Conservation (phyloP, 805 yeast species). For the Grigorovia humatica region DNA sequence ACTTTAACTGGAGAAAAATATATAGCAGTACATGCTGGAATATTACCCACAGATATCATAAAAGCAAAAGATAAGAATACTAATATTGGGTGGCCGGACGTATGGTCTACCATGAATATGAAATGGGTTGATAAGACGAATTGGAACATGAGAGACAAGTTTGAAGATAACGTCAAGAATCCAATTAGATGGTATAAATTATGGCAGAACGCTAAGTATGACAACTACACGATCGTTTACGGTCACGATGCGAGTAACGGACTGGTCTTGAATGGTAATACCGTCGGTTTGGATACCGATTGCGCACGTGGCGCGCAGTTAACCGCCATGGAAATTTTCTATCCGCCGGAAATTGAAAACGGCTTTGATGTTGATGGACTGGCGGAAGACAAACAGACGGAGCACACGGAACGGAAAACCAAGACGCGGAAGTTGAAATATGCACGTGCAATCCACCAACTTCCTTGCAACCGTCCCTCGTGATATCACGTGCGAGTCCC, state of each 20-base stretch:
- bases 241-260: slow-evolving; percentile 88
- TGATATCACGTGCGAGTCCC: neutral
- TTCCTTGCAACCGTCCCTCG: neutral
- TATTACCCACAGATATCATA: slow-evolving; percentile 46
- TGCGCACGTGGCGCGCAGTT: slow-evolving; percentile 70
- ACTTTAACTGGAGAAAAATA: slow-evolving; percentile 22
- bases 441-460: slow-evolving; percentile 1
- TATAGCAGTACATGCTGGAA: slow-evolving; percentile 77
- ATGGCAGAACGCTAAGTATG: slow-evolving; percentile 34
- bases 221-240: slow-evolving; percentile 44
- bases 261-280: slow-evolving; percentile 47
- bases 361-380: too few species aligned
- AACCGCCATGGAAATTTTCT: slow-evolving; percentile 37
- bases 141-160: slow-evolving; percentile 34
- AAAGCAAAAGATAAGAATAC: too few species aligned
- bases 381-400: too few species aligned
- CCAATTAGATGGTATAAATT: slow-evolving; percentile 46
- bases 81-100: slow-evolving; percentile 19
- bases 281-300: slow-evolving; percentile 75
- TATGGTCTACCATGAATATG: slow-evolving; percentile 57
- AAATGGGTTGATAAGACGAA: slow-evolving; percentile 58
- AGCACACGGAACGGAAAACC: slow-evolving; percentile 5
- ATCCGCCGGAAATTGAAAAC: slow-evolving; percentile 1
- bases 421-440: slow-evolving; percentile 1
- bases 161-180: slow-evolving; percentile 9